A percentile compares a stretch with the other conserved stretches of the same genome.
These are phyloP conservation scores for Sporothrix pallida DNA, from an alignment of 2,329 filamentous ascomycete species.

Conservation along the genomic window DNA sequence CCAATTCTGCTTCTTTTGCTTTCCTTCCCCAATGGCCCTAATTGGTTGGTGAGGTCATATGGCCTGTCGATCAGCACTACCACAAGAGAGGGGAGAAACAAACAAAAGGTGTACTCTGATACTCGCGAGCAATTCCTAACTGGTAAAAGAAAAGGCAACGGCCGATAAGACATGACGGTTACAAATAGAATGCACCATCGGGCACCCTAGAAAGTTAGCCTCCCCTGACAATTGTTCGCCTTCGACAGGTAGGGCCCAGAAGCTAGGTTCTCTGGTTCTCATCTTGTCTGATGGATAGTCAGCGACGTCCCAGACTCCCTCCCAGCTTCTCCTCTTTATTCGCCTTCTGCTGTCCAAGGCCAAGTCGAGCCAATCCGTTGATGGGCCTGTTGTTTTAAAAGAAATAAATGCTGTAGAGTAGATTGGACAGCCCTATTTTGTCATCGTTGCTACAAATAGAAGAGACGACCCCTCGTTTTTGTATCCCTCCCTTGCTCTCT, in stretches of 20 bases:
- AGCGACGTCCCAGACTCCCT: neutral
- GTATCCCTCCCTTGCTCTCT: neutral
- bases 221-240: neutral
- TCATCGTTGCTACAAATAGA: slow-evolving; percentile 15
- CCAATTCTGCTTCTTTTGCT: neutral
- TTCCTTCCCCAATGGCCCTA: neutral
- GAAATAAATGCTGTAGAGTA: too few relatives aligned
- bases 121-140: too few relatives aligned
- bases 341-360: slow-evolving; percentile 6
- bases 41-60: slow-evolving; percentile 28
- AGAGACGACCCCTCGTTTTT: neutral
- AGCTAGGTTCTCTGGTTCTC: neutral
- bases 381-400: neutral
- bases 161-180: too few relatives aligned
- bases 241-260: neutral
- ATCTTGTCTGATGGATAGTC: neutral
- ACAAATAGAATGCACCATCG: too few relatives aligned
- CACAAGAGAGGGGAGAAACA: neutral
- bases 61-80: slow-evolving; percentile 23
- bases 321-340: neutral
- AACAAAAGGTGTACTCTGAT: too few relatives aligned
- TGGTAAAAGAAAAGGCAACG: too few relatives aligned
- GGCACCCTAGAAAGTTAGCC: neutral
- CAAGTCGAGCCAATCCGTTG: neutral
- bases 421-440: neutral